These are phyloP conservation scores for Boletus sp. DNA, from an alignment of 768 basidiomycete genomes.

Conservation along the genomic window DNA sequence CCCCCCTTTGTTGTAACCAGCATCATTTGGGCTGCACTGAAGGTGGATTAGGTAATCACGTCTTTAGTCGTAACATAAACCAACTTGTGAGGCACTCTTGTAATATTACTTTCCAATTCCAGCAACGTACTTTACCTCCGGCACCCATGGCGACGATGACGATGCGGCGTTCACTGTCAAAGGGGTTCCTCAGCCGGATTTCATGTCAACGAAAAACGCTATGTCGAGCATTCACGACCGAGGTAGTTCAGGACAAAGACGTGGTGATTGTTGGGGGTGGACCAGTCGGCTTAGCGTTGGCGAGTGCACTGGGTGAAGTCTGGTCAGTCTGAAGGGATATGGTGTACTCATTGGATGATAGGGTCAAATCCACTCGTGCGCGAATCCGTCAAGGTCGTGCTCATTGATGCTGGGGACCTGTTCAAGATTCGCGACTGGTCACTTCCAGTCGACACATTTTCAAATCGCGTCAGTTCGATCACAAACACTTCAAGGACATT, in stretches of 20 bases:
- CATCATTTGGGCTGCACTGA: no score
- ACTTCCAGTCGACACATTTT: constrained; percentile 51
- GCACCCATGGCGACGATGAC: constrained; percentile 7
- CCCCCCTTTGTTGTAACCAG: no score
- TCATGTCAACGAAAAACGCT: constrained; percentile 2
- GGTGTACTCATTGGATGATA: constrained; percentile 22
- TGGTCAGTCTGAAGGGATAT: background rate
- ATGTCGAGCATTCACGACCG: constrained; percentile 18
- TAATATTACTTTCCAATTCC: no score
- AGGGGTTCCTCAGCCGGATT: background rate
- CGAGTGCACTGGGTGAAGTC: constrained; percentile 74
- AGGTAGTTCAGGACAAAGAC: constrained; percentile 56
- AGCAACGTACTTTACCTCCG: background rate
- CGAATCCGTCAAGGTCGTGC: constrained; percentile 57
- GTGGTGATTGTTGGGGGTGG: constrained; percentile 95
- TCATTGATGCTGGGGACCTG: constrained; percentile 83
- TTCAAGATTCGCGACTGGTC: constrained; percentile 67
- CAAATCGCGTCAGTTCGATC: constrained; percentile 84
- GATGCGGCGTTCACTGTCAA: constrained; percentile 5
- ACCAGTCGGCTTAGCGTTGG: constrained; percentile 86
- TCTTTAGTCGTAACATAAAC: no score
- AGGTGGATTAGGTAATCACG: no score
- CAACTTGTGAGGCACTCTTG: no score
- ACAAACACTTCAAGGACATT: constrained; percentile 71
- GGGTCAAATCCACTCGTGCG: constrained; percentile 52